Base-by-base conservation (phyloP, 345 rosid genomes). In the Iberis pinnata region DNA sequence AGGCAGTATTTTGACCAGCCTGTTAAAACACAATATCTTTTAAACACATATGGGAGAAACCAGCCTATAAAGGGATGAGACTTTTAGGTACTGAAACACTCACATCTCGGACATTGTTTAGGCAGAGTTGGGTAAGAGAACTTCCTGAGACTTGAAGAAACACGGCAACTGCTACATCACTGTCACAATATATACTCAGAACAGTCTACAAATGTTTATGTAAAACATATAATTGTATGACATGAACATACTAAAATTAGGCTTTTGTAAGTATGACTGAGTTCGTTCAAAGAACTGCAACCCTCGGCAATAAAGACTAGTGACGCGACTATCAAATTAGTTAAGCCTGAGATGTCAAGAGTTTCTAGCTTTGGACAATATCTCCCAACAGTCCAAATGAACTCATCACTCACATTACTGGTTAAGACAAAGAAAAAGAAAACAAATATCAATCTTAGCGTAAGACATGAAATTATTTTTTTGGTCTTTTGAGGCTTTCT, bases 111-210 rank as follows among this genome's bases (percentile, higher is more conserved):
- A 78, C 49, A 40, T 70, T 65, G 49, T 76, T 73, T 46, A 83
- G 67, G 40, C 73, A 62, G 54, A 80, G 78, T 45, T 78, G 70
- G 64, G 31, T 53, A 10, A 80, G 64, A 54, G 61, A 49, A 68
- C 70, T 63, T 54, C 87, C 88, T 1, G 68, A 64, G 39, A 75
- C 61, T 61, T 78, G 78, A 52, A 80, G 58, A 61, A 73, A 83
- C 24, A 81, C 78, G 7, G 88, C 84, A 65, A 83, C 18, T 51
- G 75, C 84, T 76, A 64, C 77, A 35, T 80, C 92, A 61, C 92
- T 83, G 54, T 43, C 19, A 61, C 24, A 52, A 44, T 8, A 56
- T 4, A 38, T 22, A 22, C 18, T 49, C 24, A 48, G 15, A 49
- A 48, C 20, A 43, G 33, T 43, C 53, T 10, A 11, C 7, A 17